phyloP scores from a whole-genome alignment of 495 filamentous ascomycete genomes.

The Daldinia vernicosa region DNA sequence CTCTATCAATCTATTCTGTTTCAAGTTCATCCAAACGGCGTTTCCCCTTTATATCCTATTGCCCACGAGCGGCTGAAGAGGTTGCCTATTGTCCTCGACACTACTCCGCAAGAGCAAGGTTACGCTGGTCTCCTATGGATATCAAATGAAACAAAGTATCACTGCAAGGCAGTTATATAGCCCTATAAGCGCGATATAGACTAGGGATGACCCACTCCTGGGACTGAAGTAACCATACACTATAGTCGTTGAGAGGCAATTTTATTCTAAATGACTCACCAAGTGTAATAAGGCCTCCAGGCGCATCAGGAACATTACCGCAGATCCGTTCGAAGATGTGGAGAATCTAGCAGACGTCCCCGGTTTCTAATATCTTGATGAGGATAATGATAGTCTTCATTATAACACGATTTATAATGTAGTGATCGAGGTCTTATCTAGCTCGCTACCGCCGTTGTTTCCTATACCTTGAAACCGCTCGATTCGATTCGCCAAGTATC shows the following conservation, averaged over 20 bases:
- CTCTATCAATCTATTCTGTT: conserved; percentile 19
- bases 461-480: background rate
- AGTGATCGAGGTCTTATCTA: background rate
- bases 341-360: background rate
- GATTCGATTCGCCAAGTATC: background rate
- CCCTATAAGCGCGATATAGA: conserved; percentile 6
- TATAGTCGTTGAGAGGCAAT: background rate
- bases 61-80: conserved; percentile 5
- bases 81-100: background rate
- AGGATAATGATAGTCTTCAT: background rate
- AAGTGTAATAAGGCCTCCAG: conserved; percentile 1
- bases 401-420: background rate
- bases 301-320: background rate
- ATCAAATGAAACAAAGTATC: conserved; percentile 7
- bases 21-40: conserved; percentile 9
- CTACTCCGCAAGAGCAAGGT: conserved; percentile 2
- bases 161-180: background rate
- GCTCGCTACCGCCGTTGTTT: background rate
- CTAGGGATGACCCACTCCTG: background rate
- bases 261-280: background rate
- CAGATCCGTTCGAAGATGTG: background rate
- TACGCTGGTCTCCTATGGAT: background rate
- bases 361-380: background rate
- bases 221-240: background rate
- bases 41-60: conserved; percentile 15